Evolutionary conservation across 1,284 basidiomycete genomes (phyloP).

Genomic region (Psilocybe mexicana): DNA sequence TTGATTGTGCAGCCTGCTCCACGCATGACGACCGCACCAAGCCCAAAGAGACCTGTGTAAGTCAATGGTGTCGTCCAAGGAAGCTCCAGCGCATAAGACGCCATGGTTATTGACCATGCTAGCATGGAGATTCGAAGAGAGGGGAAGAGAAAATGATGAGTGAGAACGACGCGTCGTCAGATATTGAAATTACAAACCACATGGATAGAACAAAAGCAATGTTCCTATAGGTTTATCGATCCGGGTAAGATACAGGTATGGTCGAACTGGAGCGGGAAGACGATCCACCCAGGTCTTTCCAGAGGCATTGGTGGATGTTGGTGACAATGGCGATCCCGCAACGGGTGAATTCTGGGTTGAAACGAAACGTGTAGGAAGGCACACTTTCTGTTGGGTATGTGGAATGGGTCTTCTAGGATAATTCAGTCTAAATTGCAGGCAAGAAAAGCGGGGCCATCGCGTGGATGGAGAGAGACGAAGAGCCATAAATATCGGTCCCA

Average conservation of each 20-base stretch:
- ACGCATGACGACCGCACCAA: slow-evolving; percentile 94
- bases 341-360: background rate
- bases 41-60: slow-evolving; percentile 83
- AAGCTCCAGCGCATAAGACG: slow-evolving; percentile 72
- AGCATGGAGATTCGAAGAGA: background rate
- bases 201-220: slow-evolving; percentile 90
- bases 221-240: slow-evolving; percentile 97
- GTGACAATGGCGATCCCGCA: background rate
- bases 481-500: slow-evolving; percentile 1
- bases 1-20: slow-evolving; percentile 99
- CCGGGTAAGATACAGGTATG: slow-evolving; percentile 86
- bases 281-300: slow-evolving; percentile 65
- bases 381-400: background rate
- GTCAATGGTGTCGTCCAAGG: slow-evolving; percentile 70
- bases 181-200: slow-evolving; percentile 56
- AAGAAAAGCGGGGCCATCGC: slow-evolving; percentile 2
- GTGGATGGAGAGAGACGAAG: slow-evolving; percentile 2
- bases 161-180: slow-evolving; percentile 1
- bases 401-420: background rate
- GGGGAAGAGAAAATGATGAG: background rate
- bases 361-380: background rate
- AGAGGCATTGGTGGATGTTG: slow-evolving; percentile 3
- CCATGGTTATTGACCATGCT: slow-evolving; percentile 98
- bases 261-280: slow-evolving; percentile 58
- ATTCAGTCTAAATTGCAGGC: background rate